Base-by-base conservation (phyloP, 305 asterid genomes). In the Fraxinus velutina region DNA sequence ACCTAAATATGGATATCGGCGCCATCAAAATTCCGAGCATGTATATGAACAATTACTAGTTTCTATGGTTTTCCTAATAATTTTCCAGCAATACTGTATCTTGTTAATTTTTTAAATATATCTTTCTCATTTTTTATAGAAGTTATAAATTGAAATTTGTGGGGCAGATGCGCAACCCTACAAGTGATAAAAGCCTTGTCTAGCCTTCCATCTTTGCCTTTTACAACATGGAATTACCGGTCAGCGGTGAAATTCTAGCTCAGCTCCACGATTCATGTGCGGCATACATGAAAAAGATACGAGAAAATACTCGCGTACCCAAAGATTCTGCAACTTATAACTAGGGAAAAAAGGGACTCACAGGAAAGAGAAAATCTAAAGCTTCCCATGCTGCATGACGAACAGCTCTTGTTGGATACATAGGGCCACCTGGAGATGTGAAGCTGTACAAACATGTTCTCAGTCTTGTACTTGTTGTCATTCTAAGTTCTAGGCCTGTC, bases 361-460 rank as follows among this genome's bases (percentile, higher is more conserved):
- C 99, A 29, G 97, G 99, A 84, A 93, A 94, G 84, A 95, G 97
- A 85, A 88, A 84, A 83, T 95, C 92, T 74, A 95, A 88, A 42
- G 98, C 87, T 4, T 93, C 93, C 99, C 99, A 95, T 73, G 98
- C 98, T 36, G 98, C 97, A 85, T 94, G 99, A 32, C 98, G 98
- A 80, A 95, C 98, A 84, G 88, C 94, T 91, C 99, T 87, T 39
- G 99, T 94, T 78, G 99, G 98, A 82, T 95, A 95, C 97, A 90
- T 92, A n/a, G 97, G 99, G 60, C 95, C 99, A 75, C 99, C 99
- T 2, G 99, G 98, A 72, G 97, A 92, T 30, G 98, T 95, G 88
- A 95, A 95, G 90, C 99, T 95, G 84, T 95, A 95, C 83, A 95
- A 87, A 89, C 98, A 91, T 32, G 97, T 90, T 89, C 90, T 95